phyloP scores from a whole-genome alignment of 2,329 filamentous ascomycete species.

The Penicillium sp. region DNA sequence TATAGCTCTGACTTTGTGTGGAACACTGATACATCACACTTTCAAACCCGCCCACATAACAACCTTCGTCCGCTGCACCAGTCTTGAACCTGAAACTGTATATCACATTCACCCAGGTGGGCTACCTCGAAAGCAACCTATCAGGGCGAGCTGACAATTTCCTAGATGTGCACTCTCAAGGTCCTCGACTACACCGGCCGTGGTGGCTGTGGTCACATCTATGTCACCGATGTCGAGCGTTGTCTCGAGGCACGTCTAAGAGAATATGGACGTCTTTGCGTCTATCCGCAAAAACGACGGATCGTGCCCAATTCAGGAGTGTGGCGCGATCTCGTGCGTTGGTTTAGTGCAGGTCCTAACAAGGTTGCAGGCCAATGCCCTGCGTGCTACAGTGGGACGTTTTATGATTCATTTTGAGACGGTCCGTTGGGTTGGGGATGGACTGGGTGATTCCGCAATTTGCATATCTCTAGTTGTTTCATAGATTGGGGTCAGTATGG shows the following conservation, averaged over 20 bases:
- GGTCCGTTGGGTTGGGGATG: neutral
- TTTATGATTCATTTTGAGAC: neutral
- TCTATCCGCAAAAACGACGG: neutral
- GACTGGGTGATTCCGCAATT: slow-evolving; percentile 1
- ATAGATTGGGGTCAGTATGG: too few relatives aligned
- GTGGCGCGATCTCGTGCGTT: slow-evolving; percentile 5
- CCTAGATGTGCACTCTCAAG: slow-evolving; percentile 9
- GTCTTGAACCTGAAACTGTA: neutral
- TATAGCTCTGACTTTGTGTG: too few relatives aligned
- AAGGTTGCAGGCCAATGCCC: slow-evolving; percentile 12
- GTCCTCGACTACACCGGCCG: slow-evolving; percentile 7
- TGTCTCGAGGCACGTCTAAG: slow-evolving; percentile 1
- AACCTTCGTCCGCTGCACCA: neutral
- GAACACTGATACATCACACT: too few relatives aligned
- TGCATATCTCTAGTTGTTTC: neutral
- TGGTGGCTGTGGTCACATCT: slow-evolving; percentile 12
- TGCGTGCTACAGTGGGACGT: neutral
- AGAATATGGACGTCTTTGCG: neutral
- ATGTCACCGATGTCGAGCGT: slow-evolving; percentile 2
- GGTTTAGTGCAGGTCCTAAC: slow-evolving; percentile 1
- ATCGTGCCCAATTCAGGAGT: slow-evolving; percentile 1
- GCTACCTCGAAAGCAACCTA: neutral
- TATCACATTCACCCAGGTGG: neutral
- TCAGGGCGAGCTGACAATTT: neutral
- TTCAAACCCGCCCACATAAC: too few relatives aligned